phyloP scores from a whole-genome alignment of 495 filamentous ascomycete genomes.

The Lineolata rhizophorae region DNA sequence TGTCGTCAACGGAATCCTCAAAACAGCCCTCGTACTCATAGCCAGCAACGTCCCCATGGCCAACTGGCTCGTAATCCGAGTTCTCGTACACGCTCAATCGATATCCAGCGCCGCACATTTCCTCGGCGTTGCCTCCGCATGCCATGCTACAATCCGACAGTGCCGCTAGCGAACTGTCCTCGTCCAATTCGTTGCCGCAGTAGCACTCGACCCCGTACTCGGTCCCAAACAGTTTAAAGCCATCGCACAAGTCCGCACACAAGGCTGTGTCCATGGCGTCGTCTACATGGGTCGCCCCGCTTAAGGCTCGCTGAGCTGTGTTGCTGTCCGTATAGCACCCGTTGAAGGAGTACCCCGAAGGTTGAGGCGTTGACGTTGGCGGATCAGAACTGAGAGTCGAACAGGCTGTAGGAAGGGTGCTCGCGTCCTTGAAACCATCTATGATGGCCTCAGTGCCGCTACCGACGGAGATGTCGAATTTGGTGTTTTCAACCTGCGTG shows the following conservation, averaged over 20 bases:
- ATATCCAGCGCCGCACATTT: background rate
- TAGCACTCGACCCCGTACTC: slow-evolving; percentile 13
- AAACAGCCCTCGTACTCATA: slow-evolving; percentile 10
- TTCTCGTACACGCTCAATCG: too few relatives aligned
- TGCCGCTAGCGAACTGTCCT: background rate
- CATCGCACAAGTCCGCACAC: slow-evolving; percentile 10
- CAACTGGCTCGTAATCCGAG: too few relatives aligned
- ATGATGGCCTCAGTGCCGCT: too few relatives aligned
- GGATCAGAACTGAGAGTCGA: slow-evolving; percentile 6
- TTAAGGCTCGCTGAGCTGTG: too few relatives aligned
- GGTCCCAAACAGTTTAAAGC: slow-evolving; percentile 12
- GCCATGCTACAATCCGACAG: background rate
- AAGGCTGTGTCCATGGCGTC: background rate
- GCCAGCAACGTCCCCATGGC: background rate
- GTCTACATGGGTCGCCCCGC: too few relatives aligned
- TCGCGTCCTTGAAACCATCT: slow-evolving; percentile 18
- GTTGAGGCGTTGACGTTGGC: slow-evolving; percentile 13
- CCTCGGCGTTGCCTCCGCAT: background rate
- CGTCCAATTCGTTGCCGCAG: slow-evolving; percentile 4
- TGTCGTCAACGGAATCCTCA: slow-evolving; percentile 2
- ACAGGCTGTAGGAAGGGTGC: slow-evolving; percentile 14
- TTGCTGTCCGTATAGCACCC: too few relatives aligned
- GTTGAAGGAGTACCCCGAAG: too few relatives aligned
- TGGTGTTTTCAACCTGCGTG: slow-evolving; percentile 25
- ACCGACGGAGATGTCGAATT: slow-evolving; percentile 25